Evolutionary conservation across 2,329 filamentous ascomycete species (phyloP).

Genomic region (Pleomassaria siparia): DNA sequence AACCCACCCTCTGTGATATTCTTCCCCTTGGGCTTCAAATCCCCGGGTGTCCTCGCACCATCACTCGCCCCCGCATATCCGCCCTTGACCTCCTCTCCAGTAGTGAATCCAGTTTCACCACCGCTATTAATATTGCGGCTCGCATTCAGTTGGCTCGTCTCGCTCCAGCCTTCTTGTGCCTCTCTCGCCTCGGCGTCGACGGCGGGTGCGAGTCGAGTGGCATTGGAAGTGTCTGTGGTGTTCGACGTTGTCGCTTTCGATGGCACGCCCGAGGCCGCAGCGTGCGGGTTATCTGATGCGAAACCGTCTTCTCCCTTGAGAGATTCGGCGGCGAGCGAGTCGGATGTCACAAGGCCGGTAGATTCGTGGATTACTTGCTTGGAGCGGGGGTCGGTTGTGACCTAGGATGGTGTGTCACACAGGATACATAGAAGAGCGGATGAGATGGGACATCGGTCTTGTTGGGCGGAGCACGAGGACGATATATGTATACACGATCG

Average conservation of each 20-base stretch:
- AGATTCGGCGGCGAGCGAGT: conserved; percentile 78
- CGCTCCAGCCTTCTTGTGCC: conserved; percentile 42
- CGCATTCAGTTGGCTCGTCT: conserved; percentile 45
- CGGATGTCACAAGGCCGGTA: conserved; percentile 63
- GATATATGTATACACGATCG: neutral
- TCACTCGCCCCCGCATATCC: conserved; percentile 38
- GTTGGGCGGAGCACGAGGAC: neutral
- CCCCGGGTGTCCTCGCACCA: conserved; percentile 27
- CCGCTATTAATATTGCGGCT: conserved; percentile 40
- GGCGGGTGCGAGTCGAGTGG: conserved; percentile 54
- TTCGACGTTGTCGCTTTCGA: conserved; percentile 58
- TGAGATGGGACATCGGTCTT: neutral
- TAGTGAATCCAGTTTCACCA: conserved; percentile 40
- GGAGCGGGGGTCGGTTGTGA: conserved; percentile 53
- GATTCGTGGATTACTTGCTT: conserved; percentile 60
- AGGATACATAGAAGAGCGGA: neutral
- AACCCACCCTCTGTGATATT: conserved; percentile 52
- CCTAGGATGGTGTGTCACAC: conserved; percentile 28
- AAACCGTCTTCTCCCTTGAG: conserved; percentile 62
- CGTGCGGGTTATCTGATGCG: conserved; percentile 58
- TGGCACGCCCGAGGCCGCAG: conserved; percentile 52
- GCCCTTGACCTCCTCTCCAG: conserved; percentile 41
- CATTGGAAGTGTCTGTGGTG: conserved; percentile 58
- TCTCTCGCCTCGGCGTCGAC: conserved; percentile 50
- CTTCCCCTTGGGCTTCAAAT: conserved; percentile 52